Percentiles rank a stretch among this genome's conserved stretches.
Evolutionary conservation across 2,329 filamentous ascomycete genomes (phyloP).

Genomic region (Aurifilum marmelostoma): DNA sequence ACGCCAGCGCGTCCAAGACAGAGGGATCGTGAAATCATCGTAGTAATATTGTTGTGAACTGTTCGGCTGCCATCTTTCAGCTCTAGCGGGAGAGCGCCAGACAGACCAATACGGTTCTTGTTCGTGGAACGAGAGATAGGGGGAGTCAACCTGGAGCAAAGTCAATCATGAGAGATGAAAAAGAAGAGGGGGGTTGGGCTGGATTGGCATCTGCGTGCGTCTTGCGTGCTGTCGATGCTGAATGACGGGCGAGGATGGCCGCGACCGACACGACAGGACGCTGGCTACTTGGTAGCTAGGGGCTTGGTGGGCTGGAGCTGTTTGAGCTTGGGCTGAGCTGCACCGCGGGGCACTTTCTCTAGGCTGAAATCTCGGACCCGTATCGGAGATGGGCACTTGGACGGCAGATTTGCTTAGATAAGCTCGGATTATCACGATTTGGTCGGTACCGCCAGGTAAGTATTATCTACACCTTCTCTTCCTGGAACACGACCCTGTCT

Average conservation of each 20-base stretch:
- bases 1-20: conserved; percentile 15
- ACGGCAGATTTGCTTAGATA: background rate
- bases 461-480: too few relatives aligned
- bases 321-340: background rate
- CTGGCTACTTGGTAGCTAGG: too few relatives aligned
- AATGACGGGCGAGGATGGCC: background rate
- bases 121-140: too few relatives aligned
- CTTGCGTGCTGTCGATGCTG: conserved; percentile 7
- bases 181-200: background rate
- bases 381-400: background rate
- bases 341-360: background rate
- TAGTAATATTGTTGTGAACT: background rate
- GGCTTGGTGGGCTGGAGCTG: background rate
- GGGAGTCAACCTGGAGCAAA: background rate
- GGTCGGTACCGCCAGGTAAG: background rate
- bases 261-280: background rate
- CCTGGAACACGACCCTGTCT: background rate
- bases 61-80: conserved; percentile 9
- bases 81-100: background rate
- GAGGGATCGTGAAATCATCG: conserved; percentile 24
- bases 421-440: background rate
- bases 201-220: background rate
- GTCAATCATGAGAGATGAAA: background rate
- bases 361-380: too few relatives aligned
- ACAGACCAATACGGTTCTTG: background rate